Evolutionary conservation across 305 asterid genomes (phyloP).

Genomic region (Rubia tinctorum): DNA sequence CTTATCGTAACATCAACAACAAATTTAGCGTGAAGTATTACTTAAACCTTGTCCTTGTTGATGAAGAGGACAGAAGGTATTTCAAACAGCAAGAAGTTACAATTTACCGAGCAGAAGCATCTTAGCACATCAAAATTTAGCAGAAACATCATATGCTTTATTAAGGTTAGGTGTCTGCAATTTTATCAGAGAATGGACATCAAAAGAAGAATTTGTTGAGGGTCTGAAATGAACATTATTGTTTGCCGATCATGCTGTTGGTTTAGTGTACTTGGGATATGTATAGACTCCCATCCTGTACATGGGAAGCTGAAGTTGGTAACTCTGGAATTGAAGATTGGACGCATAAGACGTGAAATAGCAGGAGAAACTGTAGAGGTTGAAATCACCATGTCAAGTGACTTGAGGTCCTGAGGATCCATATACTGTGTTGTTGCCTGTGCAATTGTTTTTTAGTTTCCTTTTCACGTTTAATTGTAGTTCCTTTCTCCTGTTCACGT

Average conservation of each 20-base stretch:
- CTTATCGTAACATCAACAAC: slow-evolving; percentile 85
- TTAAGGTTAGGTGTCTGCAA: slow-evolving; percentile 1
- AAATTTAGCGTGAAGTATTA: slow-evolving; percentile 90
- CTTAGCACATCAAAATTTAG: slow-evolving; percentile 20
- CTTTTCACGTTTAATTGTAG: background rate
- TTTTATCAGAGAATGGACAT: slow-evolving; percentile 6
- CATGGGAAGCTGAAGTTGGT: slow-evolving; percentile 8
- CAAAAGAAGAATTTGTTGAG: background rate
- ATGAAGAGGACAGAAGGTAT: slow-evolving; percentile 95
- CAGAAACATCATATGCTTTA: background rate
- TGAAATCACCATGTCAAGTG: slow-evolving; percentile 1
- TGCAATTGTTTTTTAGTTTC: background rate
- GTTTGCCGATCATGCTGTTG: slow-evolving; percentile 9
- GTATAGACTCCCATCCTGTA: slow-evolving; percentile 22
- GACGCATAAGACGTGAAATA: background rate
- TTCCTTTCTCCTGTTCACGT: background rate
- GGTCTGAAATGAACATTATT: slow-evolving; percentile 1
- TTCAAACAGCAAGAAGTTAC: slow-evolving; percentile 95
- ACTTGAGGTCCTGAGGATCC: background rate
- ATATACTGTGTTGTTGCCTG: background rate
- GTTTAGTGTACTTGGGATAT: slow-evolving; percentile 4
- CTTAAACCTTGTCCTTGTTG: slow-evolving; percentile 92
- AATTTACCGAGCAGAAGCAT: slow-evolving; percentile 67
- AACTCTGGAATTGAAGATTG: background rate
- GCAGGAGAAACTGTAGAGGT: slow-evolving; percentile 3